Evolutionary conservation across 2,329 filamentous ascomycete species (phyloP), one percentile per base, ranked within the genome.

Genomic region (Colletotrichum sp.): DNA sequence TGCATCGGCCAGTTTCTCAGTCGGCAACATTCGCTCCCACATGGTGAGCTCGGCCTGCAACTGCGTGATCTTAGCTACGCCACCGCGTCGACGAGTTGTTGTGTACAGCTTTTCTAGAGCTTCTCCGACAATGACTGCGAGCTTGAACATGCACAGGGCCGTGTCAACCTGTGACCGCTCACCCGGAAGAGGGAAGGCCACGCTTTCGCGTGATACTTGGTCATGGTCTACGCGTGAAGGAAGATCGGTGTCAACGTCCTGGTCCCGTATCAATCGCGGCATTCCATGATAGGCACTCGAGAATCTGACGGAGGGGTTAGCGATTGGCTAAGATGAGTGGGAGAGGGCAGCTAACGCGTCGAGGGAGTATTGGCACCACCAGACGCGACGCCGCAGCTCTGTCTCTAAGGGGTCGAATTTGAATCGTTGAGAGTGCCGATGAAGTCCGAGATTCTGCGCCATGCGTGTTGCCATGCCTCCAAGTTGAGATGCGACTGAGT

Each of bases 281-380:
- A 81, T 79, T 1, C 79, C 80, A 28, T 81, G 79, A 30, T 80
- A 81, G 3, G 77, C 76, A 55, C 79, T 81, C 16, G 77, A 78
- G 39, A 81, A 79, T 1, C 79, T 80, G 22, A n/a, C 6, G 10
- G 8, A 13, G 22, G 16, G 5, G 67, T 75, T 13, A 71, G 55
- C 12, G 7, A 18, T 28, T 22, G n/a, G 18, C 7, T 8, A 69
- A 8, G 25, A 4, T 36, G 7, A 32, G 6, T 4, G 27, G 6
- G 4, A 13, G 25, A 7, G 18, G 12, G 27, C 8, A 9, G 65
- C 79, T 18, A 68, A 81, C 79, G 76, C 62, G 25, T 81, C 80
- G 7, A 81, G 76, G 5, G 80, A 76, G 58, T 80, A 81, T 27
- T 81, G 80, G 8, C 79, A 80, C 80, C 79, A 81, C 79, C 80